Conservation (phyloP, 176 grass and related monocot species). For the Musa troglodytarum region DNA sequence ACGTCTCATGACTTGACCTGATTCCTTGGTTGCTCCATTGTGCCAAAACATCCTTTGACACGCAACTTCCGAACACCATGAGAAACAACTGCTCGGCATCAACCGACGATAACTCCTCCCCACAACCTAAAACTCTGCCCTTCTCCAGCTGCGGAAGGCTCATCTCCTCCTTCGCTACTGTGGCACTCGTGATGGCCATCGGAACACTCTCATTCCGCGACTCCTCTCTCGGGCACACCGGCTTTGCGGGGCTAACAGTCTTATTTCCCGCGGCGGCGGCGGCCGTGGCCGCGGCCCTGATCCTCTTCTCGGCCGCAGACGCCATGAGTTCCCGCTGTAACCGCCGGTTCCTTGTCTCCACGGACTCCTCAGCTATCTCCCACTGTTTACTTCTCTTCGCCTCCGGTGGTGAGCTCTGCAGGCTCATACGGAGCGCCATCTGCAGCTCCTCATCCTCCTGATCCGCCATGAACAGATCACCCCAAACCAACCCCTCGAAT, state of each 20-base stretch:
- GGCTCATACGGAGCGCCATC: slow-evolving; percentile 96
- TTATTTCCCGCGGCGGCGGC: not conserved
- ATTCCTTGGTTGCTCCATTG: slow-evolving; percentile 99
- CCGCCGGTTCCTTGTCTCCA: slow-evolving; percentile 51
- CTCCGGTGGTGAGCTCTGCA: slow-evolving; percentile 68
- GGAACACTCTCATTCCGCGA: slow-evolving; percentile 6
- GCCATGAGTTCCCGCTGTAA: slow-evolving; percentile 85
- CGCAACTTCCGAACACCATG: slow-evolving; percentile 62
- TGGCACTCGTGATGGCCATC: slow-evolving; percentile 19
- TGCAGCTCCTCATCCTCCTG: slow-evolving; percentile 84
- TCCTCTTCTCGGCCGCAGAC: slow-evolving; percentile 68
- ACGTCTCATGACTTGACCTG: slow-evolving; percentile 34
- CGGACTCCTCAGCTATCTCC: slow-evolving; percentile 41
- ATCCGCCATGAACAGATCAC: slow-evolving; percentile 38
- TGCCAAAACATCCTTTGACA: slow-evolving; percentile 65
- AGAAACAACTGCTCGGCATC: slow-evolving; percentile 59
- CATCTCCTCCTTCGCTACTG: slow-evolving; percentile 18
- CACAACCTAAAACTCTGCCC: slow-evolving; percentile 9
- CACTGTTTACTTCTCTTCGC: slow-evolving; percentile 78
- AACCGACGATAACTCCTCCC: slow-evolving; percentile 46
- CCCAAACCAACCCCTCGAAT: not conserved
- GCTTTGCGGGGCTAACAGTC: slow-evolving; percentile 7
- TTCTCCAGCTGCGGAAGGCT: slow-evolving; percentile 2
- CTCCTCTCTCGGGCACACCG: slow-evolving; percentile 19
- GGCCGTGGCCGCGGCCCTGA: slow-evolving; percentile 23